Evolutionary conservation across 345 rosid species (phyloP).

Genomic region (Brassica juncea): DNA sequence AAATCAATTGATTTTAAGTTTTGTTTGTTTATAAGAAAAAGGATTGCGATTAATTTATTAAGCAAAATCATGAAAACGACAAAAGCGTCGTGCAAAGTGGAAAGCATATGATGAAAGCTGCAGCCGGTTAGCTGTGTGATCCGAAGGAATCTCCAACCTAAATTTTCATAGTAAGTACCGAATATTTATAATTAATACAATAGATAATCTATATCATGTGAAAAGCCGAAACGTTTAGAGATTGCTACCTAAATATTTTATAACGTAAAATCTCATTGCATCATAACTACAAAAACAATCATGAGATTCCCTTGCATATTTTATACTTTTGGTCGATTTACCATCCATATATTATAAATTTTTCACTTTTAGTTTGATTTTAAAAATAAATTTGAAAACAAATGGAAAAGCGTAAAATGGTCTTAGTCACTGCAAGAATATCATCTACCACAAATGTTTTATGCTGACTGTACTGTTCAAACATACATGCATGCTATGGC

Average conservation of each 20-base stretch:
- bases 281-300: constrained; percentile 18
- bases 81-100: constrained; percentile 28
- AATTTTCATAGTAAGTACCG: not conserved
- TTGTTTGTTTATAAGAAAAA: not conserved
- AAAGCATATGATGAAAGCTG: constrained; percentile 34
- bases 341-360: not conserved
- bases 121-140: constrained; percentile 21
- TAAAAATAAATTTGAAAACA: not conserved
- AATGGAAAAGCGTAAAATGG: too few relatives aligned
- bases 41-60: not conserved
- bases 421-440: too few relatives aligned
- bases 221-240: constrained; percentile 8
- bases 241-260: constrained; percentile 5
- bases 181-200: not conserved
- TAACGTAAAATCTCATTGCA: constrained; percentile 20
- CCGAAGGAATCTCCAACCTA: constrained; percentile 21
- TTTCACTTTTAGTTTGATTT: not conserved
- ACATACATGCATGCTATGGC: not conserved
- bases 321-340: not conserved
- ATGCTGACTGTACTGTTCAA: too few relatives aligned
- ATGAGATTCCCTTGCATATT: constrained; percentile 16
- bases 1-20: not conserved
- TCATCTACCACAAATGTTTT: too few relatives aligned
- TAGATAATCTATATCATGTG: not conserved
- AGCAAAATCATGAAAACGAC: constrained; percentile 6